These are phyloP conservation scores for Tricholoma saponaceum DNA, from an alignment of 768 basidiomycete species.

Conservation along the genomic window DNA sequence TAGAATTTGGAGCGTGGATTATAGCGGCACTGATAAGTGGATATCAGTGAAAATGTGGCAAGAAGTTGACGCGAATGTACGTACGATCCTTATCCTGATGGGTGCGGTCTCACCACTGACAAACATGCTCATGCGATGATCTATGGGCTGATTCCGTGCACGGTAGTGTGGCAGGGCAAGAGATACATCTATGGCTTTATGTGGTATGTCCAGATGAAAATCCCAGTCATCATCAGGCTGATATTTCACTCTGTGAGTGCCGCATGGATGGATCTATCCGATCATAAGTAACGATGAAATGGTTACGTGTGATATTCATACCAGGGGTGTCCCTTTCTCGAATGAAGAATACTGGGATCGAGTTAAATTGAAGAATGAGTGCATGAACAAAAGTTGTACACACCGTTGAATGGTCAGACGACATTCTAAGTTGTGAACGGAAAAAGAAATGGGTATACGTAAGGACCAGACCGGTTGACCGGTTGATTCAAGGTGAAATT, in stretches of 20 bases:
- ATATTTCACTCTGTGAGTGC: conserved; percentile 65
- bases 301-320: conserved; percentile 5
- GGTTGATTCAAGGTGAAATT: too few species aligned
- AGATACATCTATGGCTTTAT: conserved; percentile 55
- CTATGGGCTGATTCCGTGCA: conserved; percentile 65
- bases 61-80: conserved; percentile 25
- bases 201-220: conserved; percentile 51
- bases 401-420: conserved; percentile 36
- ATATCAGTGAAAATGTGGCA: conserved; percentile 9
- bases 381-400: conserved; percentile 7
- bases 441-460: conserved; percentile 1
- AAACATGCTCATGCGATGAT: conserved; percentile 71
- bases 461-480: too few species aligned
- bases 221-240: conserved; percentile 60
- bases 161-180: conserved; percentile 77
- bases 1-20: conserved; percentile 51
- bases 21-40: conserved; percentile 49
- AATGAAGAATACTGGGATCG: conserved; percentile 9
- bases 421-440: conserved; percentile 18
- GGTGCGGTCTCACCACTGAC: conserved; percentile 47
- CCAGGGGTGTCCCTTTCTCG: conserved; percentile 14
- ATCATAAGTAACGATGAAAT: background rate
- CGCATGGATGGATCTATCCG: conserved; percentile 27
- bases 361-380: conserved; percentile 7
- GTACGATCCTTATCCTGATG: conserved; percentile 70